Evolutionary conservation across 306 rosid genomes (phyloP).

Genomic region (Aeschynomene evenia): DNA sequence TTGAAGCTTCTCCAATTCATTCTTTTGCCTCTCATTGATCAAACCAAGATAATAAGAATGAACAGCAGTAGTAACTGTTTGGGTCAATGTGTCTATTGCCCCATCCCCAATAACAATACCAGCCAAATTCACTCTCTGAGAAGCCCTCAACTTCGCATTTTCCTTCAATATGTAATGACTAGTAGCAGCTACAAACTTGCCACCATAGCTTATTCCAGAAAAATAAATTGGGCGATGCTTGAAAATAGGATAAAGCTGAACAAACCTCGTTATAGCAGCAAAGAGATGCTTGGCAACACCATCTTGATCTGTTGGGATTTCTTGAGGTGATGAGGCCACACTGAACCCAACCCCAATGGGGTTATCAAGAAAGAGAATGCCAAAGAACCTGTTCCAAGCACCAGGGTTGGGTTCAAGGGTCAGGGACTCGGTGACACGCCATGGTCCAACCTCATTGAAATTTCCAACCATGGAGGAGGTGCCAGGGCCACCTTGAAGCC

Average conservation of each 20-base stretch:
- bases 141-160: slow-evolving; percentile 30
- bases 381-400: slow-evolving; percentile 72
- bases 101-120: slow-evolving; percentile 86
- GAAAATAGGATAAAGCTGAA: slow-evolving; percentile 46
- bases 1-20: slow-evolving; percentile 54
- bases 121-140: slow-evolving; percentile 43
- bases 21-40: slow-evolving; percentile 64
- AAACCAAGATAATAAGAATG: slow-evolving; percentile 57
- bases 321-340: slow-evolving; percentile 49
- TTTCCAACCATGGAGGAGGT: slow-evolving; percentile 85
- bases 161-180: slow-evolving; percentile 55
- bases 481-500: slow-evolving; percentile 97
- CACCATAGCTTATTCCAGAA: slow-evolving; percentile 83
- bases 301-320: slow-evolving; percentile 63
- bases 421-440: slow-evolving; percentile 49
- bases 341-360: slow-evolving; percentile 87
- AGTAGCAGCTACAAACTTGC: slow-evolving; percentile 71
- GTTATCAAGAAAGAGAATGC: slow-evolving; percentile 68
- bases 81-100: slow-evolving; percentile 59
- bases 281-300: slow-evolving; percentile 62
- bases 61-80: slow-evolving; percentile 53
- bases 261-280: slow-evolving; percentile 55
- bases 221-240: slow-evolving; percentile 65
- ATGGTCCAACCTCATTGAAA: slow-evolving; percentile 80
- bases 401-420: slow-evolving; percentile 53